phyloP scores from a whole-genome alignment of 2,329 filamentous ascomycete species.

The Claviceps fusiformis region DNA sequence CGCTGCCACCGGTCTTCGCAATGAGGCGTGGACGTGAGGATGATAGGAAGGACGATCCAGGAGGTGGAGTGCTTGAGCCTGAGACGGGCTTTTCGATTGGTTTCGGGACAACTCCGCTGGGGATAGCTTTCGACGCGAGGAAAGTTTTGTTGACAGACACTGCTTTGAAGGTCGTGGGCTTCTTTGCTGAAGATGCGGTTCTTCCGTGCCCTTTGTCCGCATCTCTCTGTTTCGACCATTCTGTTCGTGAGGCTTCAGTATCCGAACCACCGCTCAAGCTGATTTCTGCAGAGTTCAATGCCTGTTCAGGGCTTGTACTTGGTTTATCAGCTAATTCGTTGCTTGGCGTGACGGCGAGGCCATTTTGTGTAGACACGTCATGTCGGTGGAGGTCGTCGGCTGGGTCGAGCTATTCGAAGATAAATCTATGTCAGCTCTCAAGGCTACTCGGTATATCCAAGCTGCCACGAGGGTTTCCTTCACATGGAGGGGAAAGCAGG shows the following conservation, averaged over 20 bases:
- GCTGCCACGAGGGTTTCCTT: neutral
- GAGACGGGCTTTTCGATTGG: conserved; percentile 35
- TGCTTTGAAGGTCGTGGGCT: conserved; percentile 67
- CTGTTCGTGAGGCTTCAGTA: conserved; percentile 54
- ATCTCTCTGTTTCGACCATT: conserved; percentile 39
- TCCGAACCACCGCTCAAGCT: conserved; percentile 65
- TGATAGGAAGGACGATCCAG: conserved; percentile 31
- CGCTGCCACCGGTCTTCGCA: conserved; percentile 55
- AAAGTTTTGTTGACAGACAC: conserved; percentile 80
- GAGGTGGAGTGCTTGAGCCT: conserved; percentile 32
- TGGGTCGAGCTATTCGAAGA: conserved; percentile 18
- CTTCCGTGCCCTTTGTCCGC: conserved; percentile 46
- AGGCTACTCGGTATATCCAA: neutral
- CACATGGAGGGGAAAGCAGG: neutral
- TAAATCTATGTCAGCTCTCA: neutral
- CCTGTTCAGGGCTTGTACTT: conserved; percentile 43
- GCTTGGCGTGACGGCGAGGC: conserved; percentile 23
- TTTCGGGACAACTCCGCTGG: conserved; percentile 32
- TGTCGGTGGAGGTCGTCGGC: conserved; percentile 31
- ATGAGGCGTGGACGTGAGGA: conserved; percentile 57
- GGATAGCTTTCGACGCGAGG: conserved; percentile 53
- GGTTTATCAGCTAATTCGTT: conserved; percentile 45
- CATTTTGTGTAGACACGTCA: conserved; percentile 34
- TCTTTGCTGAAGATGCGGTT: conserved; percentile 50
- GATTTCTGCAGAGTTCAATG: conserved; percentile 48